Base-by-base conservation (phyloP, 2,329 filamentous ascomycete genomes). In the Xylariales sp. region DNA sequence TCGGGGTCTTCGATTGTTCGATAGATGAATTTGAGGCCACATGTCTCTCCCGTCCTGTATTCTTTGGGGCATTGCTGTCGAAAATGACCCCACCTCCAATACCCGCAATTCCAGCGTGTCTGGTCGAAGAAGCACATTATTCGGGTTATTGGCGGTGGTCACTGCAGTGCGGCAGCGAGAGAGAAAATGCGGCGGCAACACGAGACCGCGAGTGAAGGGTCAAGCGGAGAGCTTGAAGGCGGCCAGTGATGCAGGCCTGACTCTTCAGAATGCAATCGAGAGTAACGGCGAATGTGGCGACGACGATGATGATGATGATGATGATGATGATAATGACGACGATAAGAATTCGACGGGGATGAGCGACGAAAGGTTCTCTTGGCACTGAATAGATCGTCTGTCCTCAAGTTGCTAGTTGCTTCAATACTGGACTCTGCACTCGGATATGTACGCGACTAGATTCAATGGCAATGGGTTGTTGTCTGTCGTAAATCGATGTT, bases 91-190 rank as follows among this genome's bases (percentile, higher is more conserved):
- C 94, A 98, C 81, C 94, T 93, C 91, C 92, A 97, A 86, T 93
- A 95, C 77, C 92, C 92, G 83, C 95, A 98, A 65, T 81, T 81
- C 87, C 92, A 97, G 75, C 89, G 87, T 80, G 91, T 93, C 82
- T 95, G 92, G 77, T 97, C 94, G 85, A 94, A 98, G 86, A 96
- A 97, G 84, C 95, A 97, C 95, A 98, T 97, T 74, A 78, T 73
- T 53, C 50, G 46, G 55, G 65, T 53, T 45, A 56, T 53, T 32
- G 60, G 41, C 23, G 34, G 32, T 34, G 56, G 39, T 59, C 52
- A 30, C 48, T 54, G 66, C 50, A 39, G 60, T 61, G 55, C 39
- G 57, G 60, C 54, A 65, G 63, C 36, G 65, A 36, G 45, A 39
- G 16, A 39, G 16, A 30, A 46, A 36, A 5, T 14, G 18, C 52